Percentiles rank a stretch among this genome's conserved stretches.
Conservation (phyloP, 1,284 basidiomycete genomes). For the Naganishia sp. region DNA sequence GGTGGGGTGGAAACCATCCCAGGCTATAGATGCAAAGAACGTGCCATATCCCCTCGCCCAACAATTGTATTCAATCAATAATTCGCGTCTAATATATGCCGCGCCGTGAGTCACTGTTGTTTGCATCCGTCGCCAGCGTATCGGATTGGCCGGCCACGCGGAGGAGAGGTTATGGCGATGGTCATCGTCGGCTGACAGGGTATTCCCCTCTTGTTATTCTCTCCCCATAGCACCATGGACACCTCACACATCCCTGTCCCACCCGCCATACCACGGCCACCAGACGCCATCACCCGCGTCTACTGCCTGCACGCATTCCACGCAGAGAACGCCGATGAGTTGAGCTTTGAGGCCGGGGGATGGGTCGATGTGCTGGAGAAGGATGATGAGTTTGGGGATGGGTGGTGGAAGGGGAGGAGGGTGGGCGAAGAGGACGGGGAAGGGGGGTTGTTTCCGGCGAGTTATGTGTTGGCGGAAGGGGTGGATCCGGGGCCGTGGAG, state of each 20-base stretch:
- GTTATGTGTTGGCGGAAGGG: constrained; percentile 64
- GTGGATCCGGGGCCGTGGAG: constrained; percentile 26
- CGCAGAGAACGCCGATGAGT: constrained; percentile 93
- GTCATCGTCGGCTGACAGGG: no score
- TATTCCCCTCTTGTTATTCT: no score
- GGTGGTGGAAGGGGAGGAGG: constrained; percentile 99
- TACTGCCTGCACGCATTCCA: constrained; percentile 57
- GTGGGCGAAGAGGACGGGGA: constrained; percentile 71
- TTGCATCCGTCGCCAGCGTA: no score
- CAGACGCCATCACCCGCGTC: constrained; percentile 22
- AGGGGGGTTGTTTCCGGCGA: constrained; percentile 84
- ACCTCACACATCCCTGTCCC: constrained; percentile 4
- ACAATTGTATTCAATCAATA: no score
- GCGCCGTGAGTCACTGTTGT: no score
- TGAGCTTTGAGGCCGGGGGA: constrained; percentile 82
- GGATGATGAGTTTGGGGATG: constrained; percentile 91
- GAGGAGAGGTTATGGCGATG: no score
- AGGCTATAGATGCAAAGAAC: no score
- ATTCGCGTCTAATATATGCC: no score
- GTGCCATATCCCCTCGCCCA: no score
- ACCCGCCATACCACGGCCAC: constrained; percentile 1
- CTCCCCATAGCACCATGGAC: not conserved
- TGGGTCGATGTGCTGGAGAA: constrained; percentile 85
- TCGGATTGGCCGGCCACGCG: no score
- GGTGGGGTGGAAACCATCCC: no score